Evolutionary conservation across 2,329 filamentous ascomycete genomes (phyloP).

Genomic region (Shiraia bambusicola): DNA sequence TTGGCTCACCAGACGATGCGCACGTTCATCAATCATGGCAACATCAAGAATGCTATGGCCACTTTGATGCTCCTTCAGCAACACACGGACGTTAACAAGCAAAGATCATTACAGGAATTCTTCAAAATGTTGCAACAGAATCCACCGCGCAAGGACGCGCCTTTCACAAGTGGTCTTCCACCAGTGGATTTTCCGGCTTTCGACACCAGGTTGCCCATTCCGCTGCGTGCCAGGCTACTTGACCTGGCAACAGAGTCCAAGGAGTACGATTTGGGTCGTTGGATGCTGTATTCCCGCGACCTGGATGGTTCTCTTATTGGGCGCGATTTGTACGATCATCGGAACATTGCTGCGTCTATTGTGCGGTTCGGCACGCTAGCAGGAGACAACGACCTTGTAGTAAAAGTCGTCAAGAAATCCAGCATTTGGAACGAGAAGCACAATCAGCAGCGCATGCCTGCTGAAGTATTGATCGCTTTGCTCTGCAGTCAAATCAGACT

Average conservation of each 20-base stretch:
- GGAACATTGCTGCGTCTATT: conserved; percentile 54
- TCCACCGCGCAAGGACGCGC: conserved; percentile 19
- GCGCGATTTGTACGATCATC: conserved; percentile 48
- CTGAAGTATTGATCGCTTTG: conserved; percentile 42
- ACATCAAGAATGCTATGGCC: conserved; percentile 42
- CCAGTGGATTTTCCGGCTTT: conserved; percentile 50
- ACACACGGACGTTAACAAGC: conserved; percentile 49
- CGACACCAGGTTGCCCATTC: conserved; percentile 48
- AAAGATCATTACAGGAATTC: conserved; percentile 46
- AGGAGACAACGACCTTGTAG: conserved; percentile 45
- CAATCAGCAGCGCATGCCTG: conserved; percentile 31
- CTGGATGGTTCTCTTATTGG: conserved; percentile 58
- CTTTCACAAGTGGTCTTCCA: conserved; percentile 27
- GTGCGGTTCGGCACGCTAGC: conserved; percentile 57
- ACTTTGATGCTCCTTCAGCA: conserved; percentile 43
- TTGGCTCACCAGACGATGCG: conserved; percentile 48
- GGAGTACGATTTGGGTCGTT: conserved; percentile 53
- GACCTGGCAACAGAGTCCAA: conserved; percentile 52
- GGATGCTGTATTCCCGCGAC: conserved; percentile 55
- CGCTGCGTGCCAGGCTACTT: conserved; percentile 53
- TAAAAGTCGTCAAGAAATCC: conserved; percentile 32
- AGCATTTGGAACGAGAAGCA: conserved; percentile 19
- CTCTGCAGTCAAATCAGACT: conserved; percentile 47
- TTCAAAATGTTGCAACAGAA: conserved; percentile 37
- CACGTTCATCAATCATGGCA: conserved; percentile 43